A percentile compares a stretch with the other conserved stretches of the same genome.
These are phyloP conservation scores for Pichia norvegensis DNA, from an alignment of 1,139 yeast genomes.

Conservation along the genomic window DNA sequence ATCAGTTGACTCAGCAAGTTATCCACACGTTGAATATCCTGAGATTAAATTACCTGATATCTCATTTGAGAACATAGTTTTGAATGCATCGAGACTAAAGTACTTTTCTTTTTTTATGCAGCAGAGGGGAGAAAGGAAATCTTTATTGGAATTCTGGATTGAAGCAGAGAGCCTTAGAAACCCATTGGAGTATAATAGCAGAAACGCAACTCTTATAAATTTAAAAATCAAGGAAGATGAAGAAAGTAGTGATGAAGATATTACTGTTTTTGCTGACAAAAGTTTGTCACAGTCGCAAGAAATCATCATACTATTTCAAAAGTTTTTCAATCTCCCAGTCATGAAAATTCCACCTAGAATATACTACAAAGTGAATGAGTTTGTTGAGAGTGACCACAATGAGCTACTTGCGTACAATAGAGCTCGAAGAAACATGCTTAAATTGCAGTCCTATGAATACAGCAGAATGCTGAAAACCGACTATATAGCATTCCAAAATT, in stretches of 20 bases:
- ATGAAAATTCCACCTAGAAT: slow-evolving; percentile 28
- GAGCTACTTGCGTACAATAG: slow-evolving; percentile 29
- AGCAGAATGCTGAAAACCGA: slow-evolving; percentile 42
- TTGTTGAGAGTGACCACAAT: slow-evolving; percentile 20
- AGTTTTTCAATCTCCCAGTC: slow-evolving; percentile 32
- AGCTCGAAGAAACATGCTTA: slow-evolving; percentile 52
- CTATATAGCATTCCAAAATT: slow-evolving; percentile 49
- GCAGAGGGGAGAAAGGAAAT: slow-evolving; percentile 33
- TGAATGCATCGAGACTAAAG: slow-evolving; percentile 40
- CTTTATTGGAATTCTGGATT: slow-evolving; percentile 54
- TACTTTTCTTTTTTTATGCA: slow-evolving; percentile 54
- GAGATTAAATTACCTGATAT: neutral
- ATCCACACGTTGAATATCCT: neutral
- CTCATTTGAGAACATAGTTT: slow-evolving; percentile 34
- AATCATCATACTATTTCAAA: slow-evolving; percentile 38
- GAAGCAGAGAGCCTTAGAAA: slow-evolving; percentile 61
- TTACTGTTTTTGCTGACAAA: slow-evolving; percentile 24
- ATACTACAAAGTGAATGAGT: slow-evolving; percentile 30
- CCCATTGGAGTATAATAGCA: slow-evolving; percentile 46
- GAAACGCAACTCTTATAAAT: neutral
- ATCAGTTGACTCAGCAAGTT: too few relatives aligned
- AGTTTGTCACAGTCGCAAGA: slow-evolving; percentile 42
- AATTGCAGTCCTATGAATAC: slow-evolving; percentile 47
- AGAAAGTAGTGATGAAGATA: slow-evolving; percentile 20
- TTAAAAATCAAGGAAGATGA: slow-evolving; percentile 19